phyloP scores from a whole-genome alignment of 208 protist genomes.

The Spironucleus salmonicida region DNA sequence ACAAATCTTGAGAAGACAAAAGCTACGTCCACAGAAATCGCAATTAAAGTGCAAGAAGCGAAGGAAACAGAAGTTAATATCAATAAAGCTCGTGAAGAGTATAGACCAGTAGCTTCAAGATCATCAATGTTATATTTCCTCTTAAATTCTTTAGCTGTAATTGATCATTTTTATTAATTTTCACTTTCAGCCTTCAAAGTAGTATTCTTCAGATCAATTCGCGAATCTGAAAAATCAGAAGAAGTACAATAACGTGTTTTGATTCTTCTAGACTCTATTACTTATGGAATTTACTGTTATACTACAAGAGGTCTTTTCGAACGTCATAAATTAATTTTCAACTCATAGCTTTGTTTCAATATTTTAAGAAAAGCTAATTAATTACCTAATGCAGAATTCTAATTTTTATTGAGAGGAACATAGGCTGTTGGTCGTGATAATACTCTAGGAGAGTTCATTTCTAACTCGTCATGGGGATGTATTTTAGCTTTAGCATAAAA shows the following conservation, averaged over 20 bases:
- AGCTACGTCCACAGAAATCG: conserved; percentile 78
- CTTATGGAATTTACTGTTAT: conserved; percentile 52
- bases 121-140: conserved; percentile 88
- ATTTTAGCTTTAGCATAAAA: conserved; percentile 43
- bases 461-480: conserved; percentile 46
- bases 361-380: conserved; percentile 56
- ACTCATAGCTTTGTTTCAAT: conserved; percentile 70
- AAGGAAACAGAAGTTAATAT: conserved; percentile 75
- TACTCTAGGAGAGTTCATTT: conserved; percentile 49
- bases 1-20: conserved; percentile 86
- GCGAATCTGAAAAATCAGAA: conserved; percentile 62
- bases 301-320: conserved; percentile 80
- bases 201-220: conserved; percentile 85
- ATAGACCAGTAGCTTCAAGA: conserved; percentile 74
- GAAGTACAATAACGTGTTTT: conserved; percentile 67
- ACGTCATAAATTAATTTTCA: conserved; percentile 92
- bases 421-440: conserved; percentile 40
- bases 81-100: conserved; percentile 71
- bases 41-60: conserved; percentile 69
- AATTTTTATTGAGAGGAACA: conserved; percentile 68
- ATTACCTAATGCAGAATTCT: conserved; percentile 67
- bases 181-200: conserved; percentile 85
- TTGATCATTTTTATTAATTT: conserved; percentile 94
- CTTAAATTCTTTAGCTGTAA: conserved; percentile 68
- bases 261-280: conserved; percentile 72